Conservation (phyloP, 164 flowering plant species). For the grape (Vitis vinifera) region ASM3070453v1 NC_081823.1:6337001-6337500, state of each 20-base stretch:
- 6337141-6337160: slow-evolving; percentile 38
- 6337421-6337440: no score
- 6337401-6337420: no score
- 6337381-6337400: slow-evolving; percentile 9
- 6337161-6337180: slow-evolving; percentile 36
- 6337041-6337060: slow-evolving; percentile 29
- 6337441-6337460: no score
- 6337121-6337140: slow-evolving; percentile 43
- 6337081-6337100: slow-evolving; percentile 20
- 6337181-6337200: slow-evolving; percentile 40
- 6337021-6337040: slow-evolving; percentile 41
- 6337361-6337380: slow-evolving; percentile 13
- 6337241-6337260: slow-evolving; percentile 22
- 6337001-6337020: slow-evolving; percentile 30
- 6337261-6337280: slow-evolving; percentile 37
- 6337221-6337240: slow-evolving; percentile 34
- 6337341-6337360: slow-evolving; percentile 17
- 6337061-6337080: slow-evolving; percentile 24
- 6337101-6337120: slow-evolving; percentile 16
- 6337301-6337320: slow-evolving; percentile 27
- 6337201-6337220: slow-evolving; percentile 19
- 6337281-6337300: slow-evolving; percentile 43
- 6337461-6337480: no score
- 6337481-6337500: no score
- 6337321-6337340: slow-evolving; percentile 9